phyloP scores from a whole-genome alignment of 805 yeast species.

The Yarrowia sp. region DNA sequence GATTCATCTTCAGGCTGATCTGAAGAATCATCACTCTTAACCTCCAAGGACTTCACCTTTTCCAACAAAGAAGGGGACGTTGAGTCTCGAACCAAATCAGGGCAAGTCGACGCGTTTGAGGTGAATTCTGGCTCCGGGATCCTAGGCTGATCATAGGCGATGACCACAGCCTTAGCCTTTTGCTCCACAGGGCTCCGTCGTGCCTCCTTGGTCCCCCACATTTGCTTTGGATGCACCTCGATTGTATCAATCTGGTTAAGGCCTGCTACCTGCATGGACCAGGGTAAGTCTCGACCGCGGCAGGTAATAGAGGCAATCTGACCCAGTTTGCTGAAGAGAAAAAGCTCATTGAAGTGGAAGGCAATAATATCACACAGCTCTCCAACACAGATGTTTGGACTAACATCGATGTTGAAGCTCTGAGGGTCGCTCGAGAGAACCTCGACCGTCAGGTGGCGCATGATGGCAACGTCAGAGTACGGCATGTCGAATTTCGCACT shows the following conservation, averaged over 20 bases:
- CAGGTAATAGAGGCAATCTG: not conserved
- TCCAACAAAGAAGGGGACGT: not conserved
- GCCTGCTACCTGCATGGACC: slow-evolving; percentile 14
- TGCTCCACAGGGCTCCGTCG: not conserved
- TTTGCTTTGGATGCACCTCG: not conserved
- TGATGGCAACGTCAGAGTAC: not conserved
- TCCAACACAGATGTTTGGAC: not conserved
- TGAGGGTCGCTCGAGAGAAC: not conserved
- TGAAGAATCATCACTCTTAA: not conserved
- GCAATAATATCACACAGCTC: not conserved
- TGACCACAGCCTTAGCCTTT: not conserved
- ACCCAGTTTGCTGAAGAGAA: not conserved
- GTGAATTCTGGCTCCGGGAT: not conserved
- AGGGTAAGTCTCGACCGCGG: not conserved
- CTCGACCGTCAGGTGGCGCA: slow-evolving; percentile 12
- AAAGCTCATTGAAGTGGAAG: not conserved
- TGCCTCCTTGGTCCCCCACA: not conserved
- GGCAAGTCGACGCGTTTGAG: not conserved
- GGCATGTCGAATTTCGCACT: not conserved
- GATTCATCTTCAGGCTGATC: not conserved
- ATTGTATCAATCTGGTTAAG: not conserved
- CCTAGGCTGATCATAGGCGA: not conserved
- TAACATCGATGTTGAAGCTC: slow-evolving; percentile 8
- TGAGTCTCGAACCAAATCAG: not conserved
- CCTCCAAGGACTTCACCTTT: not conserved